These are phyloP conservation scores for Picea sitchensis DNA, from an alignment of 75 land plant species.

Conservation along the genomic window DNA sequence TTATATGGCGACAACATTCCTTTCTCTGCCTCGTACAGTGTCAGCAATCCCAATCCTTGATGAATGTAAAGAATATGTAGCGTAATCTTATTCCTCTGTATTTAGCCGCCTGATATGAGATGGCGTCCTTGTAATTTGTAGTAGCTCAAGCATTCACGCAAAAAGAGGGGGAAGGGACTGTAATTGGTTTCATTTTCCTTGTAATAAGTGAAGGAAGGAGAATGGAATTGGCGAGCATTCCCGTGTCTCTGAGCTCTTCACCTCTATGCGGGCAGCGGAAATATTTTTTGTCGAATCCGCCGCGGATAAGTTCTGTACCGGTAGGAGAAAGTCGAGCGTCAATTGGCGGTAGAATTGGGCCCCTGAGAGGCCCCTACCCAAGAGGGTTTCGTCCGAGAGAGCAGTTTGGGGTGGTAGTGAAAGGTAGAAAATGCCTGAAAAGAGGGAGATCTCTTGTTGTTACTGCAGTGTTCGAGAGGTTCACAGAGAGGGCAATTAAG, in stretches of 20 bases:
- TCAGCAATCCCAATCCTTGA: no score
- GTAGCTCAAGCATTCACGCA: no score
- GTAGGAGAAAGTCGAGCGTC: neutral
- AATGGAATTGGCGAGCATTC: no score
- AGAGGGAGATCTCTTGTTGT: conserved; percentile 19
- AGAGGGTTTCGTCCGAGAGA: neutral
- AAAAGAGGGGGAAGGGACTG: no score
- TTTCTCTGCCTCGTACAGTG: no score
- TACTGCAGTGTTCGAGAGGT: conserved; percentile 81
- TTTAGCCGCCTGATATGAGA: no score
- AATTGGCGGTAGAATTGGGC: neutral
- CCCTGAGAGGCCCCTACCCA: neutral
- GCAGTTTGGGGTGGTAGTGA: conserved; percentile 4
- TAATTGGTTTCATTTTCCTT: no score
- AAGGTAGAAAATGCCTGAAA: neutral
- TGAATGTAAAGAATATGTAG: no score
- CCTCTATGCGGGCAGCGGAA: neutral
- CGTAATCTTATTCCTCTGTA: no score
- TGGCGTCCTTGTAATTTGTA: no score
- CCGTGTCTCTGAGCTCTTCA: neutral
- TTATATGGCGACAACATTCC: no score
- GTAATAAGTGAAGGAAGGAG: no score
- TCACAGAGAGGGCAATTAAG: conserved; percentile 94
- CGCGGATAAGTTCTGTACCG: neutral
- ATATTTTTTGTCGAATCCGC: neutral